These are phyloP conservation scores for Neurospora crassa DNA, from an alignment of 2,329 filamentous ascomycete species.

Conservation along the genomic window DNA sequence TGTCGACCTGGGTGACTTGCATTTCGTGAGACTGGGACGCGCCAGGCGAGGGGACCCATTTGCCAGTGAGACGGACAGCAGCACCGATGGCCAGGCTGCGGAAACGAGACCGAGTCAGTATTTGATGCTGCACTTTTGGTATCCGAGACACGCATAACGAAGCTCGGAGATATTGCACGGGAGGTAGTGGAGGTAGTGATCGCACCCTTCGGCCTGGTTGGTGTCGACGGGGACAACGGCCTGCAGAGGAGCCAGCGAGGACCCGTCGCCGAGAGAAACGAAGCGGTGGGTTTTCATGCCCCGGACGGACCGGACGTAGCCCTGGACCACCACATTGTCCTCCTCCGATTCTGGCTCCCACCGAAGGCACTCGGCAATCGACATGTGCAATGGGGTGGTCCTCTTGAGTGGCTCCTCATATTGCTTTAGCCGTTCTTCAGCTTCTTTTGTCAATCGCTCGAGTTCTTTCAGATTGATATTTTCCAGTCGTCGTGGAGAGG, in stretches of 20 bases:
- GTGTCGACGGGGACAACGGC: slow-evolving; percentile 57
- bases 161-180: slow-evolving; percentile 1
- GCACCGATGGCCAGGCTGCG: slow-evolving; percentile 70
- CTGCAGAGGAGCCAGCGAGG: slow-evolving; percentile 69
- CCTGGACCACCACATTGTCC: slow-evolving; percentile 54
- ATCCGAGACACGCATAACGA: slow-evolving; percentile 16
- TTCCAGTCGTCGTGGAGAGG: neutral
- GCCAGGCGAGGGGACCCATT: slow-evolving; percentile 64
- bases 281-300: slow-evolving; percentile 81
- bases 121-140: slow-evolving; percentile 4
- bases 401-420: slow-evolving; percentile 11
- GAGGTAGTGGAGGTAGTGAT: slow-evolving; percentile 16
- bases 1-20: slow-evolving; percentile 56
- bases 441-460: neutral
- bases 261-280: slow-evolving; percentile 79
- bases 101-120: slow-evolving; percentile 19
- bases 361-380: slow-evolving; percentile 47
- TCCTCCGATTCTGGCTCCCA: slow-evolving; percentile 36
- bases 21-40: slow-evolving; percentile 71
- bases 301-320: slow-evolving; percentile 75
- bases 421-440: neutral
- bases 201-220: slow-evolving; percentile 62
- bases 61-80: slow-evolving; percentile 67
- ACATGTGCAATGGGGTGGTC: slow-evolving; percentile 25
- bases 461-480: neutral